A percentile compares a stretch with the other conserved stretches of the same genome.
Evolutionary conservation across 2,329 filamentous ascomycete species (phyloP).

Genomic region (Helminthosporium solani): DNA sequence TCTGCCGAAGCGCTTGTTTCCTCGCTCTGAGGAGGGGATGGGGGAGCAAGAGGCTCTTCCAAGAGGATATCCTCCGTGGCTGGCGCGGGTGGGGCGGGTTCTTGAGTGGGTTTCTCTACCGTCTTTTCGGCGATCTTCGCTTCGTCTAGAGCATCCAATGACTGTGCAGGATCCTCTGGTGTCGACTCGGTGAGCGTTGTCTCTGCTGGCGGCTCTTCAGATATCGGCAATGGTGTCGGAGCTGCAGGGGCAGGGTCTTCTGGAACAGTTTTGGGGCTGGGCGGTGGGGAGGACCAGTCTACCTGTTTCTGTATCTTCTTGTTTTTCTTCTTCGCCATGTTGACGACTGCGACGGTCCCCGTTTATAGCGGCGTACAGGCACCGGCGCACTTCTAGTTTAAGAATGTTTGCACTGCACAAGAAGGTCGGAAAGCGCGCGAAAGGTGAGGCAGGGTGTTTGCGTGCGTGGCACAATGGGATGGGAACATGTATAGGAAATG

Average conservation of each 20-base stretch:
- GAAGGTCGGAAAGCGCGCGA: conserved; percentile 14
- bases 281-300: conserved; percentile 30
- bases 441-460: conserved; percentile 31
- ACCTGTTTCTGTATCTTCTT: conserved; percentile 31
- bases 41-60: conserved; percentile 8
- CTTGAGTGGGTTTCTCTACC: conserved; percentile 21
- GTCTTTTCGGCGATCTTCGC: conserved; percentile 17
- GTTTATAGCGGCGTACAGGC: conserved; percentile 23
- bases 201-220: conserved; percentile 15
- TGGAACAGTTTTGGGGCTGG: conserved; percentile 20
- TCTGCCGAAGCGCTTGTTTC: conserved; percentile 8
- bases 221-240: conserved; percentile 19
- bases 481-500: conserved; percentile 14
- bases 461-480: conserved; percentile 41
- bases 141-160: conserved; percentile 21
- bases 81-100: conserved; percentile 6
- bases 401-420: conserved; percentile 30
- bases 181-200: conserved; percentile 15
- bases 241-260: conserved; percentile 23
- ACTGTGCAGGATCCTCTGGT: conserved; percentile 15
- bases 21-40: conserved; percentile 4
- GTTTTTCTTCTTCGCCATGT: conserved; percentile 38
- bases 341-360: conserved; percentile 21
- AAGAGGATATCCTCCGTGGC: conserved; percentile 8
- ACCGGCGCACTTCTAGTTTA: conserved; percentile 12